These are phyloP conservation scores for Naganishia sp. DNA, from an alignment of 1,284 basidiomycete genomes.

Conservation along the genomic window DNA sequence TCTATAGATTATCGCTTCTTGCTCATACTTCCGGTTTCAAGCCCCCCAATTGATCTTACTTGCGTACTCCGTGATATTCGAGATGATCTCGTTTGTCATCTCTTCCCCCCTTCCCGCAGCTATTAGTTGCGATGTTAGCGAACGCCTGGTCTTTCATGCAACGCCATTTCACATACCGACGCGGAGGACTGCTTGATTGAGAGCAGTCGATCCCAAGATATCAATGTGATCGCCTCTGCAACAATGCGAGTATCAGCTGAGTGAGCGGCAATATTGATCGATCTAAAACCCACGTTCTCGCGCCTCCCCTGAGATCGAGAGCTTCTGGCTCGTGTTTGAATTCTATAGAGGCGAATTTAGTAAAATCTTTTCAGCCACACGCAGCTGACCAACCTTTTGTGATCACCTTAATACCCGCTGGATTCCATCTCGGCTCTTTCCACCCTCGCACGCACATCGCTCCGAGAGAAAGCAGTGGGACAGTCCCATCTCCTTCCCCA, in stretches of 20 bases:
- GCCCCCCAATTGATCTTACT: conserved; percentile 68
- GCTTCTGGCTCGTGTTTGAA: conserved; percentile 78
- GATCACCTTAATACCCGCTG: conserved; percentile 78
- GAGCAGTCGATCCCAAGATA: conserved; percentile 79
- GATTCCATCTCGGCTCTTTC: conserved; percentile 90
- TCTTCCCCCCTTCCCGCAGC: conserved; percentile 51
- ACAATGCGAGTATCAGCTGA: not conserved
- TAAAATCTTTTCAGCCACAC: conserved; percentile 2
- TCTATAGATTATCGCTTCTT: too few species aligned
- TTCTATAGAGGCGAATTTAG: conserved; percentile 55
- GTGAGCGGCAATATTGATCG: not conserved
- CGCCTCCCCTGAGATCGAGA: conserved; percentile 79
- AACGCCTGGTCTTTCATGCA: not conserved
- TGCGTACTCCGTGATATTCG: conserved; percentile 76
- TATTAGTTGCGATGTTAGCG: not conserved
- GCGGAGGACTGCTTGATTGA: conserved; percentile 90
- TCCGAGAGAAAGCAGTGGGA: conserved; percentile 82
- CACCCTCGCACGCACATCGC: conserved; percentile 96
- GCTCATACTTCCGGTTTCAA: not conserved
- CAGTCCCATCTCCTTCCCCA: conserved; percentile 95
- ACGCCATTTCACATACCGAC: conserved; percentile 50
- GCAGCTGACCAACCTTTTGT: conserved; percentile 68
- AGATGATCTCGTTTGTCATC: conserved; percentile 69
- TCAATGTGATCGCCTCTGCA: conserved; percentile 77
- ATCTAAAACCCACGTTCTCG: conserved; percentile 62